Conservation (phyloP, 176 grass and related monocot species). For the Zea mays region DNA sequence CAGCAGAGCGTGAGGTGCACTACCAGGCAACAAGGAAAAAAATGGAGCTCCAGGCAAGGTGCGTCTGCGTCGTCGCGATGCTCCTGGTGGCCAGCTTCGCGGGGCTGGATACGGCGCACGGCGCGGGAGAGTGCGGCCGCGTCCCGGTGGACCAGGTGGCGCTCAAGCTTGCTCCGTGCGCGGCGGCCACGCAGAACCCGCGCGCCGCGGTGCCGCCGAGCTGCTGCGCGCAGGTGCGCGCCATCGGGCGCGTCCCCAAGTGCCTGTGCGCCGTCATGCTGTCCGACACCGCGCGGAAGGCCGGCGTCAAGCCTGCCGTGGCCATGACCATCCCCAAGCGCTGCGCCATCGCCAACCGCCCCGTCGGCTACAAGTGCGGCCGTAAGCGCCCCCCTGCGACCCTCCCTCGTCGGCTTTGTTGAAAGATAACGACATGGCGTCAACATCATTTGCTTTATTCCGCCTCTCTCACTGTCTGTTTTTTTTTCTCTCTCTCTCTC, state of each 20-base stretch:
- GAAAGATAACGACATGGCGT: not conserved
- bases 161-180: conserved; percentile 63
- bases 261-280: conserved; percentile 90
- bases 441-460: not conserved
- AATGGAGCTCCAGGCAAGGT: conserved; percentile 53
- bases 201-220: conserved; percentile 36
- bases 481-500: not conserved
- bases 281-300: conserved; percentile 57
- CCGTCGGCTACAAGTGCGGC: conserved; percentile 86
- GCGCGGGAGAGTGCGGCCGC: conserved; percentile 73
- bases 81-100: conserved; percentile 37
- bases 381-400: conserved; percentile 28
- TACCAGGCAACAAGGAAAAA: not conserved
- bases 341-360: conserved; percentile 71
- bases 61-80: conserved; percentile 42
- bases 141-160: conserved; percentile 52
- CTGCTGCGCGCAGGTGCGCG: conserved; percentile 71
- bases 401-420: not conserved
- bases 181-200: conserved; percentile 55
- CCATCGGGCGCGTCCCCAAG: conserved; percentile 55
- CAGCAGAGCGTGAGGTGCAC: not conserved
- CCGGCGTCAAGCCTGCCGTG: conserved; percentile 67
- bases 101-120: conserved; percentile 34
- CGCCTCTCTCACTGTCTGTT: not conserved
- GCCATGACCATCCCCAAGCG: conserved; percentile 86